These are phyloP conservation scores for Paramyrothecium roridum DNA, from an alignment of 2,329 filamentous ascomycete species.

Conservation along the genomic window DNA sequence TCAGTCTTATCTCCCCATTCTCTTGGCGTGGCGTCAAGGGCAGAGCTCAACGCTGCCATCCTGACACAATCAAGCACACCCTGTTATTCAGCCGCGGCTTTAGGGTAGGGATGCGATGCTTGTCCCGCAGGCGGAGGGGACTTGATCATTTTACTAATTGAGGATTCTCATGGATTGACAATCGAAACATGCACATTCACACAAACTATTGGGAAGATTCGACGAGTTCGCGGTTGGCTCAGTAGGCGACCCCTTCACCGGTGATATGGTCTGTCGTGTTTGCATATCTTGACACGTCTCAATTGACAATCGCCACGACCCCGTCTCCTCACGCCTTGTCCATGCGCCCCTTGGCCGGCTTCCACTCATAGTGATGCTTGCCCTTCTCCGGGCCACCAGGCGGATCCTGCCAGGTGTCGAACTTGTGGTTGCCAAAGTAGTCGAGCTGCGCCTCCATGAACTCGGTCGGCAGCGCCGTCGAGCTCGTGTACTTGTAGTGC, in stretches of 20 bases:
- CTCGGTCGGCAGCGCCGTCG: slow-evolving; percentile 58
- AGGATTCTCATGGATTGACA: no score
- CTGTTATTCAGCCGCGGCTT: no score
- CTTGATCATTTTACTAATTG: no score
- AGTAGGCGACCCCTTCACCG: no score
- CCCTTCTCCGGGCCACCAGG: background rate
- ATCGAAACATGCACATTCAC: no score
- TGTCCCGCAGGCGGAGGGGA: no score
- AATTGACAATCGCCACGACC: background rate
- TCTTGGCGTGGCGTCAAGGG: background rate
- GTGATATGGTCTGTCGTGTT: no score
- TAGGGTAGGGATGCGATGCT: no score
- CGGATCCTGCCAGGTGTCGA: slow-evolving; percentile 3
- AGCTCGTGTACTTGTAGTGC: slow-evolving; percentile 62
- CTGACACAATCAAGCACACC: background rate
- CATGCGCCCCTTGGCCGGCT: background rate
- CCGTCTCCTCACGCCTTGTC: background rate
- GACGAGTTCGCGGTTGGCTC: no score
- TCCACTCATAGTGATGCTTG: background rate
- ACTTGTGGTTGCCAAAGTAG: slow-evolving; percentile 61
- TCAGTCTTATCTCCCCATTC: background rate
- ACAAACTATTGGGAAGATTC: no score
- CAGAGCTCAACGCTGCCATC: background rate
- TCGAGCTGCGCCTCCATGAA: slow-evolving; percentile 72
- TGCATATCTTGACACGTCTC: no score